These are phyloP conservation scores for Penicillium roqueforti DNA, from an alignment of 495 filamentous ascomycete species.

Conservation along the genomic window DNA sequence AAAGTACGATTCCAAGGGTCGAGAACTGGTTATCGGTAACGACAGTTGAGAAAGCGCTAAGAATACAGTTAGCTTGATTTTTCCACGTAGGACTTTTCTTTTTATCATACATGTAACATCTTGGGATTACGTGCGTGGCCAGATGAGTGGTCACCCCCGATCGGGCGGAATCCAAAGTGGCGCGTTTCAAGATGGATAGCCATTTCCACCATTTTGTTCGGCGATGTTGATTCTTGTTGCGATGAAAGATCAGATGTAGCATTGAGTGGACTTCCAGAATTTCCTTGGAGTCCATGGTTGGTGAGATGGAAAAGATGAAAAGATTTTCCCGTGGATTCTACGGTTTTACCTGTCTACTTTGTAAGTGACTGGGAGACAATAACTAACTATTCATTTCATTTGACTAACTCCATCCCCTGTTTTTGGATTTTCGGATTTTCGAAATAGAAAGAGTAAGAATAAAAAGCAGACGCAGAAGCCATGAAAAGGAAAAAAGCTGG, in stretches of 20 bases:
- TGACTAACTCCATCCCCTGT: not conserved
- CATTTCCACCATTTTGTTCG: conserved; percentile 68
- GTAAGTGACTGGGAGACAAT: too few relatives aligned
- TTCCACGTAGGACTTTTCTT: not conserved
- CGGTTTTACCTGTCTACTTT: too few relatives aligned
- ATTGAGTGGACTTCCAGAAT: conserved; percentile 31
- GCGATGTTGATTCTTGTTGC: conserved; percentile 80
- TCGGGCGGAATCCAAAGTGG: conserved; percentile 45
- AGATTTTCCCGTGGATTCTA: not conserved
- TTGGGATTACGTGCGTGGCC: conserved; percentile 34
- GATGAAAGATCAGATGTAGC: conserved; percentile 65
- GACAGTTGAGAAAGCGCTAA: conserved; percentile 64
- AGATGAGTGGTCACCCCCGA: conserved; percentile 17
- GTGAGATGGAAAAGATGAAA: conserved; percentile 6
- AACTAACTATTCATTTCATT: not conserved
- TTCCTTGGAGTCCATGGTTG: conserved; percentile 31
- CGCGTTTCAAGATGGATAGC: conserved; percentile 62
- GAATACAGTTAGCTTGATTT: conserved; percentile 3
- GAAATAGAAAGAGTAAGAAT: not conserved
- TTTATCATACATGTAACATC: conserved; percentile 44
- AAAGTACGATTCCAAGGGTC: conserved; percentile 69
- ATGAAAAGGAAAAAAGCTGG: not conserved
- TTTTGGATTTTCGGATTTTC: conserved; percentile 1
- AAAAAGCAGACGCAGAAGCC: not conserved
- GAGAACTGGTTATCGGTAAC: conserved; percentile 69